Conservation (phyloP, 345 rosid species). For the Aurinia saxatilis region DNA sequence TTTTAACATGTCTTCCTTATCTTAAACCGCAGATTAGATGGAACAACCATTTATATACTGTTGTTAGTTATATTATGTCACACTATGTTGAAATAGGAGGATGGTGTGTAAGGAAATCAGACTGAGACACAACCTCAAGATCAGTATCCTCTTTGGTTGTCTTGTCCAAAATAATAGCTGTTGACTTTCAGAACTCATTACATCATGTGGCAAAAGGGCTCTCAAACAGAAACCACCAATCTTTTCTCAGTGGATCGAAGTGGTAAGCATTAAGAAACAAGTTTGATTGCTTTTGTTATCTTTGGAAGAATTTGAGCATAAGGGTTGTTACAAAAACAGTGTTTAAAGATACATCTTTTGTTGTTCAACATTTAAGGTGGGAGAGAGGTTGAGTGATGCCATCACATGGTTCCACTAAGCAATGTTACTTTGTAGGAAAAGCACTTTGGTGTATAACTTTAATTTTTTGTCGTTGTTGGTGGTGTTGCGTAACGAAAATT, state of each 20-base stretch:
- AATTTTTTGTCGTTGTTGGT: background rate
- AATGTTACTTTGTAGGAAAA: conserved; percentile 26
- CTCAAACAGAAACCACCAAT: background rate
- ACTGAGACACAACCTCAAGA: conserved; percentile 9
- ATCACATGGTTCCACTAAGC: conserved; percentile 27
- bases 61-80: background rate
- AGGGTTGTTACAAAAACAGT: conserved; percentile 21
- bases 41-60: too few relatives aligned
- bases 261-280: conserved; percentile 23
- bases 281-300: background rate
- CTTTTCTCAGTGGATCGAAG: conserved; percentile 22
- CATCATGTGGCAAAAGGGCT: conserved; percentile 1
- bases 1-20: background rate
- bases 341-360: conserved; percentile 14
- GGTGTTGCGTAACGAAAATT: background rate
- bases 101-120: background rate
- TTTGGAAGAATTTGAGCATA: conserved; percentile 1
- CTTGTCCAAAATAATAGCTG: conserved; percentile 6
- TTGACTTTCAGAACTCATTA: conserved; percentile 15
- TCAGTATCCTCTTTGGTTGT: conserved; percentile 3
- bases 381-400: conserved; percentile 24
- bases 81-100: background rate
- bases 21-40: too few relatives aligned
- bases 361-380: conserved; percentile 30
- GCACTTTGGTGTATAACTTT: conserved; percentile 20